Evolutionary conservation across 1,139 yeast genomes (phyloP).

Genomic region (Schwanniomyces etchellsii): DNA sequence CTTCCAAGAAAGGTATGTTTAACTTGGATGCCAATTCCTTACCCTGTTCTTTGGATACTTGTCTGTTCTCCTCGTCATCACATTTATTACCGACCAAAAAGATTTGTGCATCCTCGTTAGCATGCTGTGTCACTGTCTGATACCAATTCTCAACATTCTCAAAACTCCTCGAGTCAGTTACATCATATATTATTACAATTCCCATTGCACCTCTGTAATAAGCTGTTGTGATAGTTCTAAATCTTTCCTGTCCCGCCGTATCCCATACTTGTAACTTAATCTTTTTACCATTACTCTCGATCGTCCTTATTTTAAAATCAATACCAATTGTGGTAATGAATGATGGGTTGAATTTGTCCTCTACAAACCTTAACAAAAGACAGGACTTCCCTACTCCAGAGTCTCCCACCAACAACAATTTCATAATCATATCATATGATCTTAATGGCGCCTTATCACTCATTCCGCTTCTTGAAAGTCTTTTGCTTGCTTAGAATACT

Average conservation of each 20-base stretch:
- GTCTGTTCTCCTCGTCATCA: slow-evolving; percentile 75
- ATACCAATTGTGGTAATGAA: slow-evolving; percentile 97
- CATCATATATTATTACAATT: slow-evolving; percentile 91
- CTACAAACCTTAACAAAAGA: slow-evolving; percentile 87
- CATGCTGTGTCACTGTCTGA: slow-evolving; percentile 92
- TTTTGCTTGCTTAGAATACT: background rate
- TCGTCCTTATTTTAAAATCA: slow-evolving; percentile 95
- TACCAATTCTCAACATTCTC: slow-evolving; percentile 86
- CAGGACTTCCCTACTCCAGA: slow-evolving; percentile 98
- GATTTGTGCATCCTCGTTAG: slow-evolving; percentile 91
- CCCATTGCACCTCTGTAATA: slow-evolving; percentile 99
- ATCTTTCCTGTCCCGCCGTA: slow-evolving; percentile 98
- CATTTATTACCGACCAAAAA: slow-evolving; percentile 93
- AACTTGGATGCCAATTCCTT: slow-evolving; percentile 82
- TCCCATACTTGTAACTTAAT: slow-evolving; percentile 98
- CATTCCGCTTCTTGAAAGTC: slow-evolving; percentile 29
- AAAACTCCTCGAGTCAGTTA: slow-evolving; percentile 90
- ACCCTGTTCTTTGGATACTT: slow-evolving; percentile 84
- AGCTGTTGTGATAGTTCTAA: slow-evolving; percentile 96
- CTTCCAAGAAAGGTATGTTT: slow-evolving; percentile 88
- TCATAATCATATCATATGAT: slow-evolving; percentile 91
- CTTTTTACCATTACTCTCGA: slow-evolving; percentile 86
- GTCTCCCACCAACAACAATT: slow-evolving; percentile 90
- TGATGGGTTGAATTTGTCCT: slow-evolving; percentile 93
- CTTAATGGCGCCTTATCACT: slow-evolving; percentile 63